Evolutionary conservation across 2,329 filamentous ascomycete genomes (phyloP).

Genomic region (Arthrobotrys pseudoclavata): DNA sequence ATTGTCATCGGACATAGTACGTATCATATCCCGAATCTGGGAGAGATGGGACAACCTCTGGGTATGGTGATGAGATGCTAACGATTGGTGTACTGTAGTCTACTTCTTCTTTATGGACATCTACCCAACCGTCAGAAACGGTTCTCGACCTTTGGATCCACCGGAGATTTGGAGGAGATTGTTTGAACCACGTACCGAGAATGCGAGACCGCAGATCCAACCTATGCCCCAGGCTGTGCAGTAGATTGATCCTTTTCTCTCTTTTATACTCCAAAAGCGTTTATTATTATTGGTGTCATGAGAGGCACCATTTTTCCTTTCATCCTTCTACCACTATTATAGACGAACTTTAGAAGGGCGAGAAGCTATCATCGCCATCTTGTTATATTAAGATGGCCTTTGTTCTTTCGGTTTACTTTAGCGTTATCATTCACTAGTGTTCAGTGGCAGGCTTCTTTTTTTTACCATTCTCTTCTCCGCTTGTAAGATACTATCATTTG

Average conservation of each 20-base stretch:
- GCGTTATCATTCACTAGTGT: slow-evolving; percentile 45
- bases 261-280: not conserved
- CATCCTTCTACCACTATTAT: not conserved
- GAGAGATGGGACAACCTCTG: not conserved
- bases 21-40: slow-evolving; percentile 61
- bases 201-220: slow-evolving; percentile 32
- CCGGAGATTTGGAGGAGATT: slow-evolving; percentile 89
- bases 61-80: not conserved
- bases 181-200: slow-evolving; percentile 72
- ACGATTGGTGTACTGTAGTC: slow-evolving; percentile 67
- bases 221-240: slow-evolving; percentile 9
- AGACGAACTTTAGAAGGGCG: not conserved
- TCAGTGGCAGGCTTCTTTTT: slow-evolving; percentile 9
- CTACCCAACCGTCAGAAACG: slow-evolving; percentile 89
- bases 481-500: slow-evolving; percentile 28
- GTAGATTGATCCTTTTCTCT: not conserved
- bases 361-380: not conserved
- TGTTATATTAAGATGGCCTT: not conserved
- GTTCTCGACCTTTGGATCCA: slow-evolving; percentile 86
- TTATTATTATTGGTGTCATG: not conserved
- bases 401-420: slow-evolving; percentile 2
- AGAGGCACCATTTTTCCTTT: not conserved
- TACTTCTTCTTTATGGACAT: slow-evolving; percentile 99
- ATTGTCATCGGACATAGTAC: slow-evolving; percentile 87
- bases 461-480: slow-evolving; percentile 10